Evolutionary conservation across 345 rosid genomes (phyloP), one percentile per base, ranked within the genome.

Genomic region (Camelina neglecta): DNA sequence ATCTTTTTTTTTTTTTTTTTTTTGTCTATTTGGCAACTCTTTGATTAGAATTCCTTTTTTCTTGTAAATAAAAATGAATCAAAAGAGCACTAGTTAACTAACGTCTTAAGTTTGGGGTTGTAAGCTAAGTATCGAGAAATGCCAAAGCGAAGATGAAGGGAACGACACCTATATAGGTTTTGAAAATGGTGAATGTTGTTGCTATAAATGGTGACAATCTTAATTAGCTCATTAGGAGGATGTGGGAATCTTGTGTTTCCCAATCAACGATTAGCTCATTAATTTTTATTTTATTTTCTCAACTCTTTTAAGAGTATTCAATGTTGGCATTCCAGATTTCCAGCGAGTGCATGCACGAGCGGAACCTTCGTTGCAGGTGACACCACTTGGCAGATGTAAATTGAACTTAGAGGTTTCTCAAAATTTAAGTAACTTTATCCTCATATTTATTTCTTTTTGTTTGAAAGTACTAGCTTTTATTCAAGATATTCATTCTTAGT

Each of bases 331-430:
- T 59, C 62, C 35, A 35, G 38, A 4, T 29, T 29, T 29, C 38
- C 8, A 59, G 18, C 45, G 68, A 64, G 54, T 75, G 79, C 79
- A 75, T 75, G 79, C 50, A 74, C 41, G 71, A 71, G 54, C 23
- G 15, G 29, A 54, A 65, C 56, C 45, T 75, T 75, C 73, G 55
- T 75, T 73, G 68, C 79, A 75, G 73, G 38, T 8, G 48, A 60
- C 56, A 29, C 69, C 79, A 75, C 62, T 54, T 75, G 79, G 61
- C 68, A 50, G 36, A 29, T 49, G 53, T 67, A 38, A 38, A 38
- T 39, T 23, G 23, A 60, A 47, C 6, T 66, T 57, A 51, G 36
- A 67, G 45, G 54, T 26, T 75, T 42, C 60, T 56, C 51, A 58
- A 29, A 4, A 59, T 59, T 41, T 11, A 67, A 44, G 41, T 36